Percentiles rank a stretch among this genome's conserved stretches.
Evolutionary conservation across 352 stramenopile species (phyloP).

Genomic region (Globisporangium spiculum): DNA sequence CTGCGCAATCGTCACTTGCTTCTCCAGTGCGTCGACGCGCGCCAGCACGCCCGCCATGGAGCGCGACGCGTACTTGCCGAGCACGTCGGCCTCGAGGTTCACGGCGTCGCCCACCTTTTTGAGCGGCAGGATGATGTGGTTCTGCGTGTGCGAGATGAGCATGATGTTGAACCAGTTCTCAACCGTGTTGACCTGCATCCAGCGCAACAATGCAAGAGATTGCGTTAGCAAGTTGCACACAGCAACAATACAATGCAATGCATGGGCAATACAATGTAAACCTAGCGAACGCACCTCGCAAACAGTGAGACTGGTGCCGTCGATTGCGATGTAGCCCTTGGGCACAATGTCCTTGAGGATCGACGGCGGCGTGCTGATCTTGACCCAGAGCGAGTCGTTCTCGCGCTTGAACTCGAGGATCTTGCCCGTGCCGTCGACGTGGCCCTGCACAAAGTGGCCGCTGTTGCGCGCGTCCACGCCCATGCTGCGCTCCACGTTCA

Average conservation of each 20-base stretch:
- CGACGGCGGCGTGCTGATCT: conserved; percentile 76
- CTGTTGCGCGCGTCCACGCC: conserved; percentile 92
- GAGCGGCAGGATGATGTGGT: conserved; percentile 94
- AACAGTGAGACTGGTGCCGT: conserved; percentile 97
- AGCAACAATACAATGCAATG: conserved; percentile 16
- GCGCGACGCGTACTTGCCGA: conserved; percentile 90
- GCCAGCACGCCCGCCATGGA: conserved; percentile 64
- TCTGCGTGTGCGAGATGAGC: conserved; percentile 98
- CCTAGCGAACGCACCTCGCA: conserved; percentile 62
- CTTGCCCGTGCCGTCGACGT: conserved; percentile 94
- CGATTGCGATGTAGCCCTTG: conserved; percentile 97
- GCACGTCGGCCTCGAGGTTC: conserved; percentile 92
- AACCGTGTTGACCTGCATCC: conserved; percentile 37
- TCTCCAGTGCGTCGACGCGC: conserved; percentile 60
- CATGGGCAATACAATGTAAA: background rate
- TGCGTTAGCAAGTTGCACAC: conserved; percentile 1
- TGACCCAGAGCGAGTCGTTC: conserved; percentile 96
- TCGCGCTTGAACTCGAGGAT: conserved; percentile 91
- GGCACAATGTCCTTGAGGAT: conserved; percentile 91
- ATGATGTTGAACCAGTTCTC: conserved; percentile 98
- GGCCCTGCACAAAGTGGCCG: conserved; percentile 98
- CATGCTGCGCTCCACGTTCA: conserved; percentile 93
- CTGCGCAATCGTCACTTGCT: conserved; percentile 37
- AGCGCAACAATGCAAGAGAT: conserved; percentile 1
- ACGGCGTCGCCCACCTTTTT: conserved; percentile 88